Evolutionary conservation across 768 basidiomycete species (phyloP).

Genomic region (Podaxis mareebaensis): DNA sequence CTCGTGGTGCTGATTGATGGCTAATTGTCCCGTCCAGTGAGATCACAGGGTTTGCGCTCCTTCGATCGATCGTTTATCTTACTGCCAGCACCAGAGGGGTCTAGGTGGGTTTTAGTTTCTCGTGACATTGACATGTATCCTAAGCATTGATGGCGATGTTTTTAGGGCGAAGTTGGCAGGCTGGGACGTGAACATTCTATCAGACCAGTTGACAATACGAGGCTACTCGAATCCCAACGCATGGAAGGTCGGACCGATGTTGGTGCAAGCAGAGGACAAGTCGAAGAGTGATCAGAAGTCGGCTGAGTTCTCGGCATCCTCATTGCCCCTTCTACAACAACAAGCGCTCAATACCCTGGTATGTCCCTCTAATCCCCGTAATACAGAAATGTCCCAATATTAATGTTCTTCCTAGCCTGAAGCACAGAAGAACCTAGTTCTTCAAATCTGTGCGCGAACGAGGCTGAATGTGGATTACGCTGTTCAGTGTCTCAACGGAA

Average conservation of each 20-base stretch:
- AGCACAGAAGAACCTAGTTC: slow-evolving; percentile 66
- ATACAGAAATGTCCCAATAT: slow-evolving; percentile 2
- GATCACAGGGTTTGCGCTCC: slow-evolving; percentile 74
- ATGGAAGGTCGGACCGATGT: slow-evolving; percentile 75
- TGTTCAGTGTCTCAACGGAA: slow-evolving; percentile 82
- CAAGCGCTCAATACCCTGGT: slow-evolving; percentile 59
- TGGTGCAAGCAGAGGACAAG: slow-evolving; percentile 56
- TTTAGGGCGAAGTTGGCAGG: slow-evolving; percentile 73
- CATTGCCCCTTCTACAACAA: slow-evolving; percentile 46
- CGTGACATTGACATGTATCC: slow-evolving; percentile 14
- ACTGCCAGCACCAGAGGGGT: slow-evolving; percentile 76
- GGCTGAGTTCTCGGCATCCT: slow-evolving; percentile 27
- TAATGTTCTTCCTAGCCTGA: slow-evolving; percentile 51
- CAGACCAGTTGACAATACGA: slow-evolving; percentile 84
- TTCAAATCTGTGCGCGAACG: slow-evolving; percentile 73
- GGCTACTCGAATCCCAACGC: slow-evolving; percentile 81
- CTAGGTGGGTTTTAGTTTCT: slow-evolving; percentile 59
- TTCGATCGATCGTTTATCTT: slow-evolving; percentile 94
- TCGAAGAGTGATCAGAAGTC: slow-evolving; percentile 24
- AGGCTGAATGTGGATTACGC: slow-evolving; percentile 79
- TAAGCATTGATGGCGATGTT: slow-evolving; percentile 13
- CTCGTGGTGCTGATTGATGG: background rate
- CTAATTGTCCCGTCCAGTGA: slow-evolving; percentile 27
- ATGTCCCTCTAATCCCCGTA: slow-evolving; percentile 29
- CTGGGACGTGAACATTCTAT: slow-evolving; percentile 90